phyloP scores from a whole-genome alignment of 179 eudicot species.

The Pouteria campechiana region DNA sequence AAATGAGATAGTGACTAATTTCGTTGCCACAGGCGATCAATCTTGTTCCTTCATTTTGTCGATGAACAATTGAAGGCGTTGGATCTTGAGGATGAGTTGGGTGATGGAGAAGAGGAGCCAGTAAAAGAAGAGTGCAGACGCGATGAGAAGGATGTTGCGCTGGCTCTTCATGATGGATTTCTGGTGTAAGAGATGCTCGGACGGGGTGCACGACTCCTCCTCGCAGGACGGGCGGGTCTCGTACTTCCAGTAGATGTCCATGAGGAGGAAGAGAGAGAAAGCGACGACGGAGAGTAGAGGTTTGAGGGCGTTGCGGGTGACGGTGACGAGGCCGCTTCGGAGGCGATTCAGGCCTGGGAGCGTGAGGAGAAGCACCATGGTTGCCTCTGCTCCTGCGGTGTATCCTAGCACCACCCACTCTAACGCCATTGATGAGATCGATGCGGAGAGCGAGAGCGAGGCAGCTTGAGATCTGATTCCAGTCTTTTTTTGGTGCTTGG shows the following conservation, averaged over 20 bases:
- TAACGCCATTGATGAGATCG: constrained; percentile 43
- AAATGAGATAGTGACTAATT: too few species aligned
- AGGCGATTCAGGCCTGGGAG: constrained; percentile 47
- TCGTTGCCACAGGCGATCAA: too few species aligned
- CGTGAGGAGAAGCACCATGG: constrained; percentile 55
- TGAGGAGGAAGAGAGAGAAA: constrained; percentile 40
- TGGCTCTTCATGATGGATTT: constrained; percentile 59
- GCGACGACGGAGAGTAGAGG: constrained; percentile 70
- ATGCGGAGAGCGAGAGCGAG: too few species aligned
- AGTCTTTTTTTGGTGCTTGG: too few species aligned
- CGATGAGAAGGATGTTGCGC: constrained; percentile 52
- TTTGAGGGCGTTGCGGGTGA: constrained; percentile 51
- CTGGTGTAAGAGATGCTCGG: constrained; percentile 60
- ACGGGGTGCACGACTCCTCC: constrained; percentile 37
- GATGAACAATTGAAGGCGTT: constrained; percentile 48
- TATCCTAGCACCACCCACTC: constrained; percentile 72
- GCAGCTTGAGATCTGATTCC: too few species aligned
- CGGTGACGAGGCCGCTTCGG: constrained; percentile 48
- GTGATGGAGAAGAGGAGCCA: constrained; percentile 64
- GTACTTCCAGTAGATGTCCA: constrained; percentile 84
- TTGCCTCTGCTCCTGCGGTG: constrained; percentile 68
- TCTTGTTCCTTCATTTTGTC: constrained; percentile 53
- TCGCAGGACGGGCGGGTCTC: constrained; percentile 52
- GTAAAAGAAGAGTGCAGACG: constrained; percentile 49
- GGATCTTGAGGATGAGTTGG: constrained; percentile 43